These are phyloP conservation scores for Dioscorea dumetorum DNA, from an alignment of 106 monocot genomes.

Conservation along the genomic window DNA sequence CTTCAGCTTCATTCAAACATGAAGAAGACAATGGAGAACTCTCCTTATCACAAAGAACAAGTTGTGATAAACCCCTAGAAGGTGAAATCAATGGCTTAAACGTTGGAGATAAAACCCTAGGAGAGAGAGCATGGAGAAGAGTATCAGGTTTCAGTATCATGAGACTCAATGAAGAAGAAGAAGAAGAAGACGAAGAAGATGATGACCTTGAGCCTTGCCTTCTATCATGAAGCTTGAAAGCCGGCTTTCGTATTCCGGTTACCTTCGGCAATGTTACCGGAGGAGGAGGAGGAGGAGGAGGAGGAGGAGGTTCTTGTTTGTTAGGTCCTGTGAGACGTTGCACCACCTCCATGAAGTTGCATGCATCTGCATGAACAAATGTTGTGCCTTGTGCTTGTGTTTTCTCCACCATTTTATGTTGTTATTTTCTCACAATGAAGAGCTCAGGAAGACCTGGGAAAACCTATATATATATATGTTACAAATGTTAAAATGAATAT, in stretches of 20 bases:
- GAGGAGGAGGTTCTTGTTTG: constrained; percentile 3
- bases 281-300: constrained; percentile 1
- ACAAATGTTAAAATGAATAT: too few relatives aligned
- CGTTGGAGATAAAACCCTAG: background rate
- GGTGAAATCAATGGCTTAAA: constrained; percentile 18
- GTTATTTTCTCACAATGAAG: constrained; percentile 2
- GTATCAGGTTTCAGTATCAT: constrained; percentile 15
- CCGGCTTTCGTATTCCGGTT: constrained; percentile 8
- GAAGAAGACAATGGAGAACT: too few relatives aligned
- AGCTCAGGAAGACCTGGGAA: too few relatives aligned
- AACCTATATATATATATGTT: background rate
- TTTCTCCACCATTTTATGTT: constrained; percentile 9
- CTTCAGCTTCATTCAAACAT: constrained; percentile 26
- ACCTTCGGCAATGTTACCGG: background rate
- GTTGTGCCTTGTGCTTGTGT: constrained; percentile 15
- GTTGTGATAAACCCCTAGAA: constrained; percentile 6
- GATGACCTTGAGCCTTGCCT: constrained; percentile 9
- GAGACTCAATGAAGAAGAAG: constrained; percentile 1
- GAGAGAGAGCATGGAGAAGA: background rate
- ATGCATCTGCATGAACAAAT: constrained; percentile 37
- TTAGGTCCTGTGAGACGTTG: constrained; percentile 50
- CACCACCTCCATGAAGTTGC: constrained; percentile 48
- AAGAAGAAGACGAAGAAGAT: too few relatives aligned
- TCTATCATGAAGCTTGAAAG: constrained; percentile 32
- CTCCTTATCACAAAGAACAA: constrained; percentile 8